Evolutionary conservation across 495 filamentous ascomycete species (phyloP), one percentile per base, ranked within the genome.

Genomic region (Neurospora sp.): DNA sequence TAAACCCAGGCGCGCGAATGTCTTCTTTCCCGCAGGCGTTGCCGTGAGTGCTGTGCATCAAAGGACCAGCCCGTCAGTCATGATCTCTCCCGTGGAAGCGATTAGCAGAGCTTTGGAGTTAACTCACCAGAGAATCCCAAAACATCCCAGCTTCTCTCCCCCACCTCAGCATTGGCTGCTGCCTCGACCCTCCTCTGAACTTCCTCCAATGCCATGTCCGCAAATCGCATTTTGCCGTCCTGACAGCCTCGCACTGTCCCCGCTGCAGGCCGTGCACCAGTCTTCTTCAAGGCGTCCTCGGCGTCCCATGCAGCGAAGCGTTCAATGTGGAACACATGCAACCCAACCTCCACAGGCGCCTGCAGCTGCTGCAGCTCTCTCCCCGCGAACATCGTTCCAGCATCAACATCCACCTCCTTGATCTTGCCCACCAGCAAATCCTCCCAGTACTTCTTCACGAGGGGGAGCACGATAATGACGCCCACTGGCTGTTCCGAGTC

Each of bases 371-470:
- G 27, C 45, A 48, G 3, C n/a, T 9, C 40, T 12, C 6, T 68
- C 59, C 12, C 41, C 2, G 39, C 89, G 89, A 80, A 90, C 93
- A 79, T 75, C 81, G 89, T 18, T 86, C 85, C 71, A 83, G 91
- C 31, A 81, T 93, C 70, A 87, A 94, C 80, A 84, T 89, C 72
- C 85, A 89, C 40, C 91, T 94, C 89, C 83, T 92, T 70, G 87
- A 93, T 74, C 86, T 91, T 73, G 85, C 88, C 75, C 84, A 88
- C 72, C 87, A 92, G 72, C 88, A 94, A 74, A 88, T 90, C 72
- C 68, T 78, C 73, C 81, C 79, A 82, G 48, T 72, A 68, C 2
- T 5, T 2, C 20, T 45, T 65, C 12, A 41, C 35, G 8, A 82
- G 45, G 0, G 80, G 80, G 3, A 82, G 72, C 1, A 75, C 78